Percentiles rank a stretch among this genome's conserved stretches.
Conservation (phyloP, 2,329 filamentous ascomycete genomes). For the Sporothrix variecibatus region DNA sequence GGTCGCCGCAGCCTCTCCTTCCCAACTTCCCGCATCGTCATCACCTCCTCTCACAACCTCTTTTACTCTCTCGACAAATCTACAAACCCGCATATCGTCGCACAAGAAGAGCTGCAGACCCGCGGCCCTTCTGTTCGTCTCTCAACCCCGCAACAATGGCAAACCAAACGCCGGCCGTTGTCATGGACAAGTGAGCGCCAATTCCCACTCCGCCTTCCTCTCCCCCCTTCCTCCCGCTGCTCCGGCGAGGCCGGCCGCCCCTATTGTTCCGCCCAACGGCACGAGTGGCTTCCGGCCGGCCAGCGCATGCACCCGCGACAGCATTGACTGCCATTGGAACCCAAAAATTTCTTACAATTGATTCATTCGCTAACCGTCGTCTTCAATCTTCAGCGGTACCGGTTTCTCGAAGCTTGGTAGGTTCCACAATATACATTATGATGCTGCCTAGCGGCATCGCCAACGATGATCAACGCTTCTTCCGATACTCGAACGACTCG, state of each 20-base stretch:
- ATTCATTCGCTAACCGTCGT: slow-evolving; percentile 30
- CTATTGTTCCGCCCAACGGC: not conserved
- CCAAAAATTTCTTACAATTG: not conserved
- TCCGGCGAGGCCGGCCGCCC: slow-evolving; percentile 24
- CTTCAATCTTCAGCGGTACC: slow-evolving; percentile 74
- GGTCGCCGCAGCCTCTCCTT: slow-evolving; percentile 5
- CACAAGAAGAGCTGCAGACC: slow-evolving; percentile 23
- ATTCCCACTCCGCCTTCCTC: too few relatives aligned
- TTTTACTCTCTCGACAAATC: not conserved
- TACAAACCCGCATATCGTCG: not conserved
- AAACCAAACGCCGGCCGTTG: slow-evolving; percentile 99
- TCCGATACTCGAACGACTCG: not conserved
- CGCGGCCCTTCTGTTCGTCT: slow-evolving; percentile 22
- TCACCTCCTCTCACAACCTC: slow-evolving; percentile 9
- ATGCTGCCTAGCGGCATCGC: slow-evolving; percentile 19
- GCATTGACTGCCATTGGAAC: not conserved
- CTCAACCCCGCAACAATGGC: slow-evolving; percentile 66
- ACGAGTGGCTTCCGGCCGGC: not conserved
- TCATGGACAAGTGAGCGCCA: slow-evolving; percentile 98
- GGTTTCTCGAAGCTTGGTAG: slow-evolving; percentile 98
- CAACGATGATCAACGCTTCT: not conserved
- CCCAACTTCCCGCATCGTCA: slow-evolving; percentile 22
- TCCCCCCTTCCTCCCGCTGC: slow-evolving; percentile 32
- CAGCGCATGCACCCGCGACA: not conserved
- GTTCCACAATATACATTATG: slow-evolving; percentile 35